Percentiles rank a stretch among this genome's conserved stretches.
Evolutionary conservation across 352 stramenopile species (phyloP).

Genomic region (Phytophthora lateralis): DNA sequence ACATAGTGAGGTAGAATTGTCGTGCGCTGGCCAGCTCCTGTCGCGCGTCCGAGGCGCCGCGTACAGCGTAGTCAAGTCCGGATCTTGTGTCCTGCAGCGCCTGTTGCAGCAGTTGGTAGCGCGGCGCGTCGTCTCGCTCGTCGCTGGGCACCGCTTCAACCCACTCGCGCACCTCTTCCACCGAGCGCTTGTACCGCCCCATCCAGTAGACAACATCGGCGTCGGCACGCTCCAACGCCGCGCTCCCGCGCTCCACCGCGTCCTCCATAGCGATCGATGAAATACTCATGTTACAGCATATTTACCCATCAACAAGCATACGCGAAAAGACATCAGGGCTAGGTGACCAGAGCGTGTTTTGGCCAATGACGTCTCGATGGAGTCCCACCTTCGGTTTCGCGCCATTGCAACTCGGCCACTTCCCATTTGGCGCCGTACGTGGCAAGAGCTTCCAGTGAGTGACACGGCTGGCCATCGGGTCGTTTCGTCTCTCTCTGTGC

Average conservation of each 20-base stretch:
- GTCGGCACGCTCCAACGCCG: conserved; percentile 7
- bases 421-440: conserved; percentile 24
- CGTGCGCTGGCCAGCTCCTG: conserved; percentile 20
- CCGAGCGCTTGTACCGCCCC: conserved; percentile 21
- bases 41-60: conserved; percentile 14
- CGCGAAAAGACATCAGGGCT: not conserved
- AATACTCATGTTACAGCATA: not conserved
- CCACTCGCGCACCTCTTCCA: conserved; percentile 10
- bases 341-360: not conserved
- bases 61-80: conserved; percentile 27
- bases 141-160: not conserved
- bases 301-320: not conserved
- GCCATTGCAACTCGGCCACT: conserved; percentile 16
- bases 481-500: conserved; percentile 10
- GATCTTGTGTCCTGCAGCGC: conserved; percentile 22
- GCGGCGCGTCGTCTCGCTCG: conserved; percentile 9
- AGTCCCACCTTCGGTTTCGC: conserved; percentile 3
- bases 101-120: conserved; percentile 23
- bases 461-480: conserved; percentile 1
- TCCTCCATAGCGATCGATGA: not conserved
- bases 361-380: not conserved
- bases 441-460: not conserved
- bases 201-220: conserved; percentile 22
- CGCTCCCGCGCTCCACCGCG: conserved; percentile 3
- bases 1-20: conserved; percentile 18